Conservation (phyloP, 208 protist genomes). For the Leishmania tarentolae region DNA sequence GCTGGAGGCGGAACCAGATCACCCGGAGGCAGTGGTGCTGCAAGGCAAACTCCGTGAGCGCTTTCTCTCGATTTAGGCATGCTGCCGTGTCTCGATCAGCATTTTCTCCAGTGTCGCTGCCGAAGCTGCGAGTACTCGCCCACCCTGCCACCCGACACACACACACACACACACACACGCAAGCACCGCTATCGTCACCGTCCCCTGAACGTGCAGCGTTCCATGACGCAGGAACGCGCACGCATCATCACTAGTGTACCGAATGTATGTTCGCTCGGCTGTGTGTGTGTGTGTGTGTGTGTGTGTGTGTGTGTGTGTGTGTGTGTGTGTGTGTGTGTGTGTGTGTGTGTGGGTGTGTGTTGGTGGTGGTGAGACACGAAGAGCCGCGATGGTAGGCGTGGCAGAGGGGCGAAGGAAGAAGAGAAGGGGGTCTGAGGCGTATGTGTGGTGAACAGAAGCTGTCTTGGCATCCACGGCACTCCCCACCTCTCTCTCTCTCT, state of each 20-base stretch:
- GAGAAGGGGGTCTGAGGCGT: too few species aligned
- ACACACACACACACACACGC: not conserved
- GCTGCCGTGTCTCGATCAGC: not conserved
- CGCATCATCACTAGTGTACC: not conserved
- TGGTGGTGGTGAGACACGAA: too few species aligned
- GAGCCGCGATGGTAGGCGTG: too few species aligned
- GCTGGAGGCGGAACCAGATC: constrained; percentile 81
- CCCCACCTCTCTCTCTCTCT: too few species aligned
- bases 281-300: constrained; percentile 3
- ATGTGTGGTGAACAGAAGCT: too few species aligned
- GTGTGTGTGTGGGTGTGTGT: not conserved
- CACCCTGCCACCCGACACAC: too few species aligned
- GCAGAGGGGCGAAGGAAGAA: too few species aligned
- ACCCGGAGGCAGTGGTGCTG: constrained; percentile 79
- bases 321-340: too few species aligned
- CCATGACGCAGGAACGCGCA: not conserved
- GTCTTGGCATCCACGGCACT: too few species aligned
- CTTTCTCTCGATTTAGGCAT: constrained; percentile 52
- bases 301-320: not conserved
- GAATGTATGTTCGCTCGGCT: not conserved
- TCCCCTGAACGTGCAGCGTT: not conserved
- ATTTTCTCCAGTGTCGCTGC: not conserved
- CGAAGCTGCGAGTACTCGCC: not conserved
- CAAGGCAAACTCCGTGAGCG: constrained; percentile 54
- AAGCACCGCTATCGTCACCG: not conserved